These are phyloP conservation scores for Backusella liffmaniae DNA, from an alignment of 192 early-diverging fungal species.

Conservation along the genomic window DNA sequence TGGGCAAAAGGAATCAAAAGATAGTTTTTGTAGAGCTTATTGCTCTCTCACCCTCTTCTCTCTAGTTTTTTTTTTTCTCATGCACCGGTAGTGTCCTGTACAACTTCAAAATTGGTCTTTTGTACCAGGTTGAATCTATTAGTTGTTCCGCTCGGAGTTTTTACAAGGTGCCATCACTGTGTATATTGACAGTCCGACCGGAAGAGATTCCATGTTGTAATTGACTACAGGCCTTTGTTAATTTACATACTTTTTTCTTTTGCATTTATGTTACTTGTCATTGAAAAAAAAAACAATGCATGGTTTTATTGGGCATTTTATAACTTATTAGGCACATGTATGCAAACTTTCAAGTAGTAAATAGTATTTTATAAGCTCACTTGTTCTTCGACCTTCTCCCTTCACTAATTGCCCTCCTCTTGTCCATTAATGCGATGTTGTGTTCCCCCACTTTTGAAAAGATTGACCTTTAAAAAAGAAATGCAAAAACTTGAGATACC, in stretches of 20 bases:
- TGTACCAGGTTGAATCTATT: background rate
- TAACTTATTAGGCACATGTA: background rate
- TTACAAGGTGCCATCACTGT: background rate
- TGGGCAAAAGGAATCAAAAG: constrained; percentile 5
- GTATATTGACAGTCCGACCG: constrained; percentile 16
- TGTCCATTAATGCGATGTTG: constrained; percentile 11
- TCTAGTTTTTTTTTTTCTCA: constrained; percentile 21
- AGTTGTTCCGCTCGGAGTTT: constrained; percentile 12
- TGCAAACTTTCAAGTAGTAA: background rate
- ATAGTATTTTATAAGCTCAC: background rate
- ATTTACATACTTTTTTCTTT: constrained; percentile 9
- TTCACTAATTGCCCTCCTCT: too few species aligned
- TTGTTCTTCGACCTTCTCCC: background rate
- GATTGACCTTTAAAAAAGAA: constrained; percentile 4
- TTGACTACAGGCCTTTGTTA: background rate
- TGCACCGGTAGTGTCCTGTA: constrained; percentile 19
- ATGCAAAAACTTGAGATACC: constrained; percentile 6
- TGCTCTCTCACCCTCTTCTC: background rate
- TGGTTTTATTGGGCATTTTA: background rate
- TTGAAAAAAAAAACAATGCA: background rate
- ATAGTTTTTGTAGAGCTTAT: background rate
- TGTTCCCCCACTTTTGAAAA: constrained; percentile 4
- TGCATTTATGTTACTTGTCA: background rate
- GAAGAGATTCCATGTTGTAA: constrained; percentile 17
- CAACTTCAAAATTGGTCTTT: background rate